Conservation (phyloP, 2,329 filamentous ascomycete genomes). For the Xylaria digitata region DNA sequence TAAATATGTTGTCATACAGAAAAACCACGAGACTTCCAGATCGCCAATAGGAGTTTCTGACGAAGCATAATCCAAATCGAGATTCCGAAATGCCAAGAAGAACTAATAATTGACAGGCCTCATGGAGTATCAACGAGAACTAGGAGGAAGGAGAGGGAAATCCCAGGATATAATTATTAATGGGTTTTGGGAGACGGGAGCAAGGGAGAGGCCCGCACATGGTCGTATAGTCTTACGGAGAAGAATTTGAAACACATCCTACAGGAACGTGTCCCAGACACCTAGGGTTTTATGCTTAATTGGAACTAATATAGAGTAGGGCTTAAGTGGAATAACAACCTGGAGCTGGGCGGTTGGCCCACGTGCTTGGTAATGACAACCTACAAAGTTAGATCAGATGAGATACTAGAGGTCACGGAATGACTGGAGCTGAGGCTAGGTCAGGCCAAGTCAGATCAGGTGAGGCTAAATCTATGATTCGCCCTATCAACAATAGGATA, state of each 20-base stretch:
- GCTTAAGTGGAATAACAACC: slow-evolving; percentile 24
- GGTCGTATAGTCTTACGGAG: neutral
- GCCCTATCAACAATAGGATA: too few species aligned
- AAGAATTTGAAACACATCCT: neutral
- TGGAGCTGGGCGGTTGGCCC: neutral
- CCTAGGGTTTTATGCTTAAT: neutral
- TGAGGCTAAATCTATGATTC: slow-evolving; percentile 11
- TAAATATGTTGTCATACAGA: neutral
- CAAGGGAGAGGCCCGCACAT: neutral
- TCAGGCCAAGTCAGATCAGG: neutral
- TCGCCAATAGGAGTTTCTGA: neutral
- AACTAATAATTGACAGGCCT: neutral
- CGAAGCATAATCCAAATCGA: neutral
- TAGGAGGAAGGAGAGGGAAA: neutral
- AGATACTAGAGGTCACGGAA: neutral
- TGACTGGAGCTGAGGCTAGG: neutral
- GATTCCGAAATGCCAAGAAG: neutral
- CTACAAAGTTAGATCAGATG: neutral
- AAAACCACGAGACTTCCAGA: slow-evolving; percentile 17
- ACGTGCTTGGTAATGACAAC: slow-evolving; percentile 8
- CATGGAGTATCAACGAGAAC: neutral
- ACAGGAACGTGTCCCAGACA: too few species aligned
- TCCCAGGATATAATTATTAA: neutral
- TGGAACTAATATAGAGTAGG: slow-evolving; percentile 5
- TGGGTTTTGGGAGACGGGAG: neutral